Base-by-base conservation (phyloP, 2,329 filamentous ascomycete genomes). In the Colletotrichum chrysophilum region DNA sequence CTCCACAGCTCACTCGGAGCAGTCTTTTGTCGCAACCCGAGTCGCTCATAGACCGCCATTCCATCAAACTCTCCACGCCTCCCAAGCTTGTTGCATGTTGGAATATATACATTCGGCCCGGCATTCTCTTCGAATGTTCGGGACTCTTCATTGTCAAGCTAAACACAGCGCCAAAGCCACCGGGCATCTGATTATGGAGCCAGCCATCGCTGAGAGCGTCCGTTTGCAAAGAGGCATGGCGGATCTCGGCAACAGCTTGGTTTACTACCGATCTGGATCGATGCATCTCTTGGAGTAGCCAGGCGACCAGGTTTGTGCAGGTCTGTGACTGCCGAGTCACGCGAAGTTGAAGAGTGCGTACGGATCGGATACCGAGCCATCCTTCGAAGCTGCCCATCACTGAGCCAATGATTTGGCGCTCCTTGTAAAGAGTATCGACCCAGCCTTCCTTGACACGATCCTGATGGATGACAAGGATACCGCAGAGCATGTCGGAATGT, bases 401-500 rank as follows among this genome's bases (percentile, higher is more conserved):
- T 70, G 90, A 90, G 3, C 96, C 97, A 18, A 98, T 86, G 77
- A 92, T 91, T 18, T 95, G 80, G 3, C 96, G 88, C 82, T 99
- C 96, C 2, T 84, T 82, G 65, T 89, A 86, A 80, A 98, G 85
- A 21, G 85, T 86, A 28, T 83, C 82, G n/a, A 91, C 84, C 93
- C 93, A 94, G 14, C 28, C 58, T 65, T 88, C 80, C 62, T 86
- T 86, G 28, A 80, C 83, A 61, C 28, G 84, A 48, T 83, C 83
- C 16, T 90, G 89, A 65, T 89, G 87, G 8, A 96, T 90, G 0
- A 92, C 91, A 28, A 99, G 86, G n/a, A 97, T 93, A 24, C 97
- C 97, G 81, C 95, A 97, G 7, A 98, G 91, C 89, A 98, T 89
- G 85, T 99, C 96, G 78, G 94, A 96, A 86, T 99, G 96, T 0